Evolutionary conservation across 805 yeast species (phyloP).

Genomic region (Starmerella cellae): DNA sequence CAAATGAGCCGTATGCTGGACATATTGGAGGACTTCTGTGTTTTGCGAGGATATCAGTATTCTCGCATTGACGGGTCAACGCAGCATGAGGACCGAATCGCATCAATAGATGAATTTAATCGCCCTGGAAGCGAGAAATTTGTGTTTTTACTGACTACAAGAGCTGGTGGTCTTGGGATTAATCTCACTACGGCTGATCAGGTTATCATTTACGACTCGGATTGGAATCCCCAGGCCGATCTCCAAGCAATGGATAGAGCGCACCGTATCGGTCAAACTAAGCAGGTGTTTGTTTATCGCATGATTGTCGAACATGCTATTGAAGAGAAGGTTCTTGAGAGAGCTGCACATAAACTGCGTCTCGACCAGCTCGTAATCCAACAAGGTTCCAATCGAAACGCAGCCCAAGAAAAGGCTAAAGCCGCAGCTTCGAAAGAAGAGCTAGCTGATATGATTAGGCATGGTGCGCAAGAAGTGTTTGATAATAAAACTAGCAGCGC

Average conservation of each 20-base stretch:
- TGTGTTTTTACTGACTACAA: constrained; percentile 71
- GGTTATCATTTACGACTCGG: constrained; percentile 80
- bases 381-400: constrained; percentile 46
- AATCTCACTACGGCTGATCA: constrained; percentile 84
- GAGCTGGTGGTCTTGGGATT: constrained; percentile 96
- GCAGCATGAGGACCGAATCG: constrained; percentile 79
- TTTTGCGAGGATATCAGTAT: constrained; percentile 68
- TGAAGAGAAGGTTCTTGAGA: constrained; percentile 87
- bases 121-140: constrained; percentile 68
- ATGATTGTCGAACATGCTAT: constrained; percentile 93
- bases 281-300: constrained; percentile 82
- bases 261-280: constrained; percentile 91
- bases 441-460: constrained; percentile 86
- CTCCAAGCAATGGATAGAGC: constrained; percentile 97
- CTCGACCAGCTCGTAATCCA: constrained; percentile 91
- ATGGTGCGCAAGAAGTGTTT: constrained; percentile 83
- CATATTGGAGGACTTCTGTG: constrained; percentile 84
- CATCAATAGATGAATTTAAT: constrained; percentile 86
- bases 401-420: constrained; percentile 19
- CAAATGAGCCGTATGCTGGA: constrained; percentile 88
- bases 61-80: constrained; percentile 93
- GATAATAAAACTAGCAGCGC: constrained; percentile 32
- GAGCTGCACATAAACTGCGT: constrained; percentile 89
- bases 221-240: constrained; percentile 98
- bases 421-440: constrained; percentile 51